These are phyloP conservation scores for Puccinia novopanici DNA, from an alignment of 1,284 basidiomycete species.

Conservation along the genomic window DNA sequence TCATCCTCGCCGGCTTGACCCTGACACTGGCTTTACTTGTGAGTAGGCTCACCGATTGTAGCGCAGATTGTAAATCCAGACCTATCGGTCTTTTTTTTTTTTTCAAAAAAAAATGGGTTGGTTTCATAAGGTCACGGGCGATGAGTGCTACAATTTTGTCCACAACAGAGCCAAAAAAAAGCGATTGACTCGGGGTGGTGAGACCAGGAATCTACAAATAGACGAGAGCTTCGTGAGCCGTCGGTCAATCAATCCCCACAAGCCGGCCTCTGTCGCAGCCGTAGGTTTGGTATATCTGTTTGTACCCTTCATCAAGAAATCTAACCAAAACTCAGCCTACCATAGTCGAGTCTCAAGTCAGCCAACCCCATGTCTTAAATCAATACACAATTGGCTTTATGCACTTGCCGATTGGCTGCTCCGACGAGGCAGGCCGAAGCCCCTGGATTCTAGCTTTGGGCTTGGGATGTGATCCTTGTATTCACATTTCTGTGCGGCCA, in stretches of 20 bases:
- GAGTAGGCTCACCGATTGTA: constrained; percentile 10
- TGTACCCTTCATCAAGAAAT: neutral
- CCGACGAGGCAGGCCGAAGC: constrained; percentile 24
- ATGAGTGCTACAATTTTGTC: neutral
- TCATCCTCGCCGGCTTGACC: constrained; percentile 19
- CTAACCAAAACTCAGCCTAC: no score
- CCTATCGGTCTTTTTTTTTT: neutral
- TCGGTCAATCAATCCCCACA: constrained; percentile 9
- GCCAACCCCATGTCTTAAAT: no score
- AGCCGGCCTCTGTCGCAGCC: neutral
- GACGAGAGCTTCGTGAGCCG: neutral
- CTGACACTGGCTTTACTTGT: constrained; percentile 16
- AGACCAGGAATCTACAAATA: neutral
- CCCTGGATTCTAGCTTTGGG: neutral
- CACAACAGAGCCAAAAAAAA: neutral
- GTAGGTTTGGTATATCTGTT: neutral
- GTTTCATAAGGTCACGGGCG: neutral
- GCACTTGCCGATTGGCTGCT: constrained; percentile 17
- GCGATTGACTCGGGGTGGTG: no score
- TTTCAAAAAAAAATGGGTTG: neutral
- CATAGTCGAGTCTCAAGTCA: neutral
- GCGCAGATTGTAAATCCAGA: constrained; percentile 10
- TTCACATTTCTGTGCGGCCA: neutral
- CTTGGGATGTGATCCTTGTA: neutral
- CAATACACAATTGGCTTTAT: constrained; percentile 32